Conservation (phyloP, 2,329 filamentous ascomycete species). For the Trichoderma sp. region DNA sequence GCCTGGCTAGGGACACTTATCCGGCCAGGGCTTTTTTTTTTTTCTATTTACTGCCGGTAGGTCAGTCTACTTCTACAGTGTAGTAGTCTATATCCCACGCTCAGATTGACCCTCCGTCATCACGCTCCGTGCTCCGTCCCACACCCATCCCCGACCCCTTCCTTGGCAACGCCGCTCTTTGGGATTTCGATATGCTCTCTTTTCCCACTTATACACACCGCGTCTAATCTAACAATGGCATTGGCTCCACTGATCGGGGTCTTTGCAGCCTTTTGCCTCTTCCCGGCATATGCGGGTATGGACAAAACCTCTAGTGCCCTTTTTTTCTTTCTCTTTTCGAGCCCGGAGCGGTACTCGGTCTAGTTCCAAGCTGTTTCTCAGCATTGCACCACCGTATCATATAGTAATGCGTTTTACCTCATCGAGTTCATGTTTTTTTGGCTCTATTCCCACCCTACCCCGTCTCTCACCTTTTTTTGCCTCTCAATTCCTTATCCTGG, state of each 20-base stretch:
- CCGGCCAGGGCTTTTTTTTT: constrained; percentile 31
- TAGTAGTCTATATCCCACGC: background rate
- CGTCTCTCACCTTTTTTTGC: constrained; percentile 12
- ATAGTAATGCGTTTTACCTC: constrained; percentile 25
- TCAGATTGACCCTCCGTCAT: constrained; percentile 26
- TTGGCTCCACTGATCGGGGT: constrained; percentile 23
- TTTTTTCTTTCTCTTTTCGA: constrained; percentile 12
- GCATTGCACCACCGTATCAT: constrained; percentile 30
- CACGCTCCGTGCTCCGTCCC: constrained; percentile 7
- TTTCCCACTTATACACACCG: constrained; percentile 24
- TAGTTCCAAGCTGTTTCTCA: constrained; percentile 15
- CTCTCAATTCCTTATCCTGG: constrained; percentile 27
- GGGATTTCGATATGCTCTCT: background rate
- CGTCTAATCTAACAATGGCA: constrained; percentile 25
- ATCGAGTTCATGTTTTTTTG: constrained; percentile 25
- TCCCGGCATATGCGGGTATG: constrained; percentile 23
- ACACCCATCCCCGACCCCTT: constrained; percentile 17
- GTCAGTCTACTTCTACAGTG: background rate
- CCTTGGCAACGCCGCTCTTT: constrained; percentile 5
- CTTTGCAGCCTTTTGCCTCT: constrained; percentile 18
- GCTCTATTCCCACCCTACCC: constrained; percentile 35
- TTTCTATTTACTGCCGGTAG: constrained; percentile 29
- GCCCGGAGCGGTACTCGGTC: constrained; percentile 9
- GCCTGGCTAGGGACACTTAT: constrained; percentile 35
- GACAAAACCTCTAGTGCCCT: constrained; percentile 20